These are phyloP conservation scores for Dioscorea cayenensis DNA, from an alignment of 116 monocot genomes.

Conservation along the genomic window DNA sequence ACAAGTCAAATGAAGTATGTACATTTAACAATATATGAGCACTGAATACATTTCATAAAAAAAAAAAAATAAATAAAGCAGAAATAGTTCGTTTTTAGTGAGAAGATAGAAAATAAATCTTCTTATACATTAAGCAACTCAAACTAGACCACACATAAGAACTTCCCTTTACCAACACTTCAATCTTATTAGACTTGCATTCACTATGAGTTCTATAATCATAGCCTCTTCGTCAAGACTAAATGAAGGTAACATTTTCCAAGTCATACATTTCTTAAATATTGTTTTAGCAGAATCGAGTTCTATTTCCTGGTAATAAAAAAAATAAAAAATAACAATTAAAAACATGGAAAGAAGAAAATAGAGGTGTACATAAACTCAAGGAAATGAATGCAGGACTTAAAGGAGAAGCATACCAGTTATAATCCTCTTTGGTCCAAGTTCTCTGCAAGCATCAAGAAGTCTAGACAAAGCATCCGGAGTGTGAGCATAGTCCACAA, in stretches of 20 bases:
- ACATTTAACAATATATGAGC: neutral
- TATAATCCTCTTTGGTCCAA: conserved; percentile 9
- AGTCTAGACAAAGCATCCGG: conserved; percentile 55
- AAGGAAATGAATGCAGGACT: neutral
- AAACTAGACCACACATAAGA: no score
- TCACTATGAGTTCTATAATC: no score
- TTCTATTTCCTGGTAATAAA: neutral
- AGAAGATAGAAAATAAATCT: no score
- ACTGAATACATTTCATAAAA: neutral
- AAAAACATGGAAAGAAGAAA: neutral
- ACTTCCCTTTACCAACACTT: no score
- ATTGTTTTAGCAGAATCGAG: neutral
- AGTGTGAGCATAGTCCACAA: conserved; percentile 83
- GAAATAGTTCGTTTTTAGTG: neutral
- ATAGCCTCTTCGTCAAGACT: neutral
- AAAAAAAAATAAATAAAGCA: neutral
- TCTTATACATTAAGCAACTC: no score
- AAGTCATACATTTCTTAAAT: neutral
- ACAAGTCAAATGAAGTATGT: no score
- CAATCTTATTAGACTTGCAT: no score
- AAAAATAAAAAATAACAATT: neutral
- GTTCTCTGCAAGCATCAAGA: conserved; percentile 12
- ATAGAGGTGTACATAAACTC: neutral
- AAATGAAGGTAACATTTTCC: neutral
- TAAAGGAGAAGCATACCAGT: conserved; percentile 5